Conservation (phyloP, 768 basidiomycete species). For the Mycena metata region DNA sequence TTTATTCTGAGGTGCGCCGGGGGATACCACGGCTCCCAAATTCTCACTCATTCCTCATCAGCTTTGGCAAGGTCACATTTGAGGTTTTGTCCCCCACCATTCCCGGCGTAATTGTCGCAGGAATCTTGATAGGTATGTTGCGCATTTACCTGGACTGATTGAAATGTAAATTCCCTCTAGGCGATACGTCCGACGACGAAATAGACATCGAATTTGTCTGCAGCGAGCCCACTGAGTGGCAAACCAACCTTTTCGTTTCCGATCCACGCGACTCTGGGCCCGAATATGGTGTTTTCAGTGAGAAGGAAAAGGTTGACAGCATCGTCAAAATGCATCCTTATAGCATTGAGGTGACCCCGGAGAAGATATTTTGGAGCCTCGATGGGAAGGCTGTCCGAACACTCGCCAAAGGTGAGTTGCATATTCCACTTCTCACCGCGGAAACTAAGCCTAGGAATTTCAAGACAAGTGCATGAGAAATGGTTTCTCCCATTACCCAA, state of each 20-base stretch:
- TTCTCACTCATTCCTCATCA: constrained; percentile 36
- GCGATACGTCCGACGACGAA: constrained; percentile 48
- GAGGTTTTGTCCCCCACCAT: constrained; percentile 49
- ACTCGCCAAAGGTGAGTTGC: constrained; percentile 42
- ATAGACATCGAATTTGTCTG: constrained; percentile 60
- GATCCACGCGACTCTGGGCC: constrained; percentile 48
- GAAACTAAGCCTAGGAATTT: neutral
- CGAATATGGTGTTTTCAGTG: constrained; percentile 54
- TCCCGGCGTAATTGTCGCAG: constrained; percentile 56
- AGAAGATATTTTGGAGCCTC: constrained; percentile 56
- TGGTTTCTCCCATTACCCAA: constrained; percentile 52
- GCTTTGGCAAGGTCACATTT: constrained; percentile 51
- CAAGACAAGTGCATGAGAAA: constrained; percentile 51
- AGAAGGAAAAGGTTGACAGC: constrained; percentile 46
- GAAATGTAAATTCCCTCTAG: neutral
- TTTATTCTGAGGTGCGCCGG: constrained; percentile 46
- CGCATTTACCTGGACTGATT: neutral
- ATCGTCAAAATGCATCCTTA: constrained; percentile 48
- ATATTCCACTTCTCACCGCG: neutral
- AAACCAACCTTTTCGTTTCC: constrained; percentile 56
- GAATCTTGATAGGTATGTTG: constrained; percentile 54
- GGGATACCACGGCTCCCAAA: too few species aligned
- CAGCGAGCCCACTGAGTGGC: constrained; percentile 54
- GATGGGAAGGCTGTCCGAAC: constrained; percentile 53
- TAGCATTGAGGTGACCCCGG: constrained; percentile 55